Evolutionary conservation across 2,329 filamentous ascomycete species (phyloP).

Genomic region (Lecanosticta acicola): DNA sequence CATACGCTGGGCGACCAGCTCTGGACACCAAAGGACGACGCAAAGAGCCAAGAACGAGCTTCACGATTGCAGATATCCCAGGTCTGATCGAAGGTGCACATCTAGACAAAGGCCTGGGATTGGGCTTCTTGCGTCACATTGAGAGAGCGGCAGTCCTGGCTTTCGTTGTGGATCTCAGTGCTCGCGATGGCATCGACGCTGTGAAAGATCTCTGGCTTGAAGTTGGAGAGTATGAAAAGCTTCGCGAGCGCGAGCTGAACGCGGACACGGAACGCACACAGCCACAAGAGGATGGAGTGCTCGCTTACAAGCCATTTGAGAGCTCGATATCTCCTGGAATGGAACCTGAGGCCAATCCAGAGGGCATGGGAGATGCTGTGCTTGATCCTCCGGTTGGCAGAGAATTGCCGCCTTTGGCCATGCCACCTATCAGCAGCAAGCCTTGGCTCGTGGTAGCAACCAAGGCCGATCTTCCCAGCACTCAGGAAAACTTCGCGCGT

Average conservation of each 20-base stretch:
- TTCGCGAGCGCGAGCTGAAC: conserved; percentile 66
- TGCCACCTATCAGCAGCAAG: conserved; percentile 79
- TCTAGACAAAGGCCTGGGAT: conserved; percentile 81
- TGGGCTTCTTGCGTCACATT: conserved; percentile 88
- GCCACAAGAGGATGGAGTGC: conserved; percentile 36
- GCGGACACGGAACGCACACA: conserved; percentile 56
- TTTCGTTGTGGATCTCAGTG: conserved; percentile 82
- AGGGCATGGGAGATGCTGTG: conserved; percentile 20
- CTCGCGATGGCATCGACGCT: conserved; percentile 71
- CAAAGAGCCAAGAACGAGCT: conserved; percentile 62
- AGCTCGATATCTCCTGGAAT: conserved; percentile 33
- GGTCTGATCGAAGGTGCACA: conserved; percentile 90
- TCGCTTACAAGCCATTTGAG: conserved; percentile 44
- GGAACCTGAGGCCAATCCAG: conserved; percentile 14
- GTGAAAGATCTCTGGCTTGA: conserved; percentile 84
- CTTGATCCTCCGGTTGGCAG: conserved; percentile 22
- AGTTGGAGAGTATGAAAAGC: conserved; percentile 78
- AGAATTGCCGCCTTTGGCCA: conserved; percentile 43
- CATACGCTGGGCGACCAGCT: conserved; percentile 68
- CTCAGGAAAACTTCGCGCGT: conserved; percentile 67
- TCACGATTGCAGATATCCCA: conserved; percentile 93
- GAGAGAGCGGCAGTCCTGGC: conserved; percentile 89
- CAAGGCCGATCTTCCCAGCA: conserved; percentile 77
- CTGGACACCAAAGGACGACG: conserved; percentile 44
- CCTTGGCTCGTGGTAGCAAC: conserved; percentile 96